A percentile compares a stretch with the other conserved stretches of the same genome.
Conservation (phyloP, 176 grass and related monocot species). For the Elymus sibiricus region DNA sequence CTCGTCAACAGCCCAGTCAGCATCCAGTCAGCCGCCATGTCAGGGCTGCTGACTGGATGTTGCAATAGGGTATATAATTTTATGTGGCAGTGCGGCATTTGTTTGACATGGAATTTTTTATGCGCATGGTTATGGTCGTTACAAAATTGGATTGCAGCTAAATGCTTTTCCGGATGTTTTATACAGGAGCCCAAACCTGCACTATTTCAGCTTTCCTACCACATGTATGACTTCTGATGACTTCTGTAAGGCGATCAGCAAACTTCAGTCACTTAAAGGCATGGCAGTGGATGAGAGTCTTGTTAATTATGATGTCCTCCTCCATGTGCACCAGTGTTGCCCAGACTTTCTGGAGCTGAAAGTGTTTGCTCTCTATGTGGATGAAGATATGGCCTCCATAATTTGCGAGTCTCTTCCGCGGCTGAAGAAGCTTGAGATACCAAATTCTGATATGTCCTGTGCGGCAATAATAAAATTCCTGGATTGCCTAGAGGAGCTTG, state of each 20-base stretch:
- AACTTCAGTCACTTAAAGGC: conserved; percentile 50
- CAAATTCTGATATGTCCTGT: conserved; percentile 34
- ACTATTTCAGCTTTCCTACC: conserved; percentile 55
- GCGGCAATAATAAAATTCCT: conserved; percentile 52
- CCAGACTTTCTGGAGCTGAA: conserved; percentile 41
- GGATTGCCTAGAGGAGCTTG: conserved; percentile 52
- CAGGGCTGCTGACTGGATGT: no score
- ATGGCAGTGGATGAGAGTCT: conserved; percentile 65
- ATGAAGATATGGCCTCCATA: conserved; percentile 51
- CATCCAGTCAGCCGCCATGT: no score
- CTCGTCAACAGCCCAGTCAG: no score
- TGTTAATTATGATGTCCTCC: conserved; percentile 40
- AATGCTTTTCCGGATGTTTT: conserved; percentile 11
- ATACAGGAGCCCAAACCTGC: conserved; percentile 43
- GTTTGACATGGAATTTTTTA: background rate
- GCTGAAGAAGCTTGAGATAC: conserved; percentile 66
- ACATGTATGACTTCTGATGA: conserved; percentile 26
- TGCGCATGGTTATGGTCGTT: background rate
- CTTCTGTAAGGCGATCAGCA: conserved; percentile 38
- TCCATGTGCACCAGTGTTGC: conserved; percentile 45
- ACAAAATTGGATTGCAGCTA: background rate
- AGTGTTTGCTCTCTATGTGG: conserved; percentile 45
- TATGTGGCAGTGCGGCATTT: background rate
- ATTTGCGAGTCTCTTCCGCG: conserved; percentile 52
- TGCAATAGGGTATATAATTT: background rate